Conservation (phyloP, 768 basidiomycete species). For the Harrya chromipes region DNA sequence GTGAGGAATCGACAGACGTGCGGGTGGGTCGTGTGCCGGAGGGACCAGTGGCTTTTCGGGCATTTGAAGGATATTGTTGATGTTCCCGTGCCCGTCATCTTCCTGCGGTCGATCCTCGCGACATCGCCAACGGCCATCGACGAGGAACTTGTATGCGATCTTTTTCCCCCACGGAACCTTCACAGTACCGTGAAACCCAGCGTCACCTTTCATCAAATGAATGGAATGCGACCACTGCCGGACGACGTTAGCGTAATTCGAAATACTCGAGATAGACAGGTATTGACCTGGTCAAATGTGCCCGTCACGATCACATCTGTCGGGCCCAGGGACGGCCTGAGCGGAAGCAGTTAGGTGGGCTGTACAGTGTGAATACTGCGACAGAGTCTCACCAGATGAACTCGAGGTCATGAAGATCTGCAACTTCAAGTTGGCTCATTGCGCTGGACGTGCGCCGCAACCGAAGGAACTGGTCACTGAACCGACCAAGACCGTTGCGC, state of each 20-base stretch:
- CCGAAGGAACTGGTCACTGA: constrained; percentile 9
- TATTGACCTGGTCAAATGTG: constrained; percentile 70
- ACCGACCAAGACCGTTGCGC: constrained; percentile 3
- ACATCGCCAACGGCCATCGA: constrained; percentile 66
- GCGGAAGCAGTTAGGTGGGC: constrained; percentile 6
- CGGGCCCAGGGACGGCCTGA: constrained; percentile 59
- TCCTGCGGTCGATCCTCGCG: constrained; percentile 57
- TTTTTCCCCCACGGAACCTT: constrained; percentile 61
- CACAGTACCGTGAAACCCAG: constrained; percentile 54
- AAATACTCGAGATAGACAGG: background rate
- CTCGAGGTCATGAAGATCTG: constrained; percentile 47
- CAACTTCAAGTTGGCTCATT: constrained; percentile 24
- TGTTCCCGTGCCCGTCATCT: constrained; percentile 56
- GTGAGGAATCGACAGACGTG: constrained; percentile 15
- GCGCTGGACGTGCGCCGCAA: constrained; percentile 17
- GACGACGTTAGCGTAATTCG: constrained; percentile 2
- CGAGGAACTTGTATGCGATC: constrained; percentile 75
- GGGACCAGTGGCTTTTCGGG: constrained; percentile 42
- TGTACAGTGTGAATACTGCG: constrained; percentile 13
- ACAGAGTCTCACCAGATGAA: constrained; percentile 47
- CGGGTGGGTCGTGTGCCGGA: background rate
- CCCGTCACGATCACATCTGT: constrained; percentile 67
- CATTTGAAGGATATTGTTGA: constrained; percentile 64
- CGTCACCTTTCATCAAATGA: constrained; percentile 48
- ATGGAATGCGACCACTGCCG: constrained; percentile 60